Evolutionary conservation across 768 basidiomycete species (phyloP), one percentile per base, ranked within the genome.

Genomic region (Auriscalpium microsporum): DNA sequence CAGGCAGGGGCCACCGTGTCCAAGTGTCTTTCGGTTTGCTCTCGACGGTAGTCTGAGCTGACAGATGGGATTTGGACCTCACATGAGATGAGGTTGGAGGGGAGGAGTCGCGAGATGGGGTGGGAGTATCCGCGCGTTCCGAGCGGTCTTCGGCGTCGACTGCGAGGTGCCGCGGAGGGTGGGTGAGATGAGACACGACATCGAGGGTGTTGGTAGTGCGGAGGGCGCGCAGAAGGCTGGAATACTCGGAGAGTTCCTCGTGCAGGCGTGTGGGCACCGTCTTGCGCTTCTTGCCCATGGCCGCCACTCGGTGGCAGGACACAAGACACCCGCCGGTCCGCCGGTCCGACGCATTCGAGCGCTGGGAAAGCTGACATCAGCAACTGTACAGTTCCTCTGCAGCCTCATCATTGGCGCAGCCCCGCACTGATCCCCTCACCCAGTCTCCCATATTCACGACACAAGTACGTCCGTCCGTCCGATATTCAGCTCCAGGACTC

Each of bases 1-100:
- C 61, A 16, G 81, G 75, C 50, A 90, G 76, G 1, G 89, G 89
- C 89, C 89, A 91, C 8, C 81, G 74, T 0, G 87, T 88, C 87
- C 86, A 90, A 0, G 71, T 72, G 61, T 85, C 80, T 64, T 64
- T 67, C 66, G 57, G 46, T 48, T 48, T 58, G 37, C 10, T 36
- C 57, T 37, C 51, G 42, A 37, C 34, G 49, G 60, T 56, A 19
- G n/a, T 45, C 63, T 63, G 61, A 28, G 28, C 28, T 28, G 28
- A 28, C 7, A 28, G 28, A 28, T 28, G 28, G 64, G 66, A 61
- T 58, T 62, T 65, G 65, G 57, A 52, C 59, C 35, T 54, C 46
- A 45, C 50, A 51, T 48, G 63, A 58, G 36, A 58, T 57, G 36
- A 19, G 21, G 42, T 17, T 28, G 17, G 1, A 34, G 17, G 9